Evolutionary conservation across 2,329 filamentous ascomycete species (phyloP), one percentile per base, ranked within the genome.

Genomic region (Pseudogymnoascus sp.): DNA sequence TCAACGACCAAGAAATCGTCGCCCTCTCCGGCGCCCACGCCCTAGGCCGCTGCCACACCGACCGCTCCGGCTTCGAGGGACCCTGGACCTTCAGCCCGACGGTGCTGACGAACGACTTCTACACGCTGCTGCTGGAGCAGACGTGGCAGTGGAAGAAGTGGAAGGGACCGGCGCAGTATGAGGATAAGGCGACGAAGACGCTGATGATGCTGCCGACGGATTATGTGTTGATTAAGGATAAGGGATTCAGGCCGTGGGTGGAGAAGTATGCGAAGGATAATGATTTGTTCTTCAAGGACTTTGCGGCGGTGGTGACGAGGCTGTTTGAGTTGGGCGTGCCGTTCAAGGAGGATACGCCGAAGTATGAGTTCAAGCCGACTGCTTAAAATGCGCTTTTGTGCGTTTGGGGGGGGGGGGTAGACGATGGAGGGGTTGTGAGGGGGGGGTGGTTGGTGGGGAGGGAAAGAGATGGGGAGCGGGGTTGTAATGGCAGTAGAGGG

Each of bases 121-220:
- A 85, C 86, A 89, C 86, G 71, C 85, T 98, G 14, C 83, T 99
- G 60, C 73, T 96, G 36, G 85, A 92, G 67, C 92, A 96, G 86
- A 96, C 96, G 84, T 98, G 93, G 95, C 81, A 85, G 74, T 90
- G 85, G 83, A 88, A 85, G 79, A 93, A 93, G 84, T 96, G 92
- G 93, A 86, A 93, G 72, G 93, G 95, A 28, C 92, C 92, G 69
- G 87, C 88, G 79, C 65, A 96, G 84, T 93, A 89, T 75, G 88
- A 96, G 79, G 93, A 98, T 79, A 90, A 90, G 80, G 85, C 82
- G 74, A 91, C 88, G 73, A 93, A 96, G 85, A 83, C 83, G 45
- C 80, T 98, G 72, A 98, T 99, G 95, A 98, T 99, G 93, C 81
- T 99, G 77, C 95, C 95, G 62, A 90, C 92, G 69, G 93, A 99